phyloP scores from a whole-genome alignment of 2,329 filamentous ascomycete genomes.

The Colletotrichum camelliae region DNA sequence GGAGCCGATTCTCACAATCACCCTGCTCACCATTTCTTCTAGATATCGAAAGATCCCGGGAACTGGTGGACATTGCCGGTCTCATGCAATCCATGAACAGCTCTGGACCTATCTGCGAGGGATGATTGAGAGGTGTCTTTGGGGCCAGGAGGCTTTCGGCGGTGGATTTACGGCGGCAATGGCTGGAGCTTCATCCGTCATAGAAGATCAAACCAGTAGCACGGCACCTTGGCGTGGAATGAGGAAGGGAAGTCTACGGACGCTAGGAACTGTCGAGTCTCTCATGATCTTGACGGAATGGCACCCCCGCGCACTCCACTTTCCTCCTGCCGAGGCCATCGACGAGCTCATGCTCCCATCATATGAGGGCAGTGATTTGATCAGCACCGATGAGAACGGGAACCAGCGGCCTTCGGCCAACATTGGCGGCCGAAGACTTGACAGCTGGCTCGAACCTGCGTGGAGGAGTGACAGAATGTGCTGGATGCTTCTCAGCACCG shows the following conservation, averaged over 20 bases:
- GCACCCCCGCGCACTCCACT: constrained; percentile 94
- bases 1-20: constrained; percentile 91
- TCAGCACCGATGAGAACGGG: constrained; percentile 48
- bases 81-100: constrained; percentile 92
- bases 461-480: constrained; percentile 96
- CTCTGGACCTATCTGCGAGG: constrained; percentile 93
- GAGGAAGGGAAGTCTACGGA: constrained; percentile 80
- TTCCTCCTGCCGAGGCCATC: constrained; percentile 80
- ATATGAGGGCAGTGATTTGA: constrained; percentile 53
- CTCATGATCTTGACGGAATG: constrained; percentile 94
- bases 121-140: constrained; percentile 94
- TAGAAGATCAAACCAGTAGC: constrained; percentile 66
- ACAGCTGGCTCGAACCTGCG: constrained; percentile 95
- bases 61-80: constrained; percentile 80
- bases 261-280: constrained; percentile 92
- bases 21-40: constrained; percentile 88
- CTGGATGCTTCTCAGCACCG: constrained; percentile 95
- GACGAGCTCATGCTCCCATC: constrained; percentile 71
- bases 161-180: constrained; percentile 66
- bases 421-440: constrained; percentile 84
- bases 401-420: constrained; percentile 53
- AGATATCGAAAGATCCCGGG: constrained; percentile 83
- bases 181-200: constrained; percentile 14
- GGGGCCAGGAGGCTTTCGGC: constrained; percentile 95
- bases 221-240: constrained; percentile 74